Evolutionary conservation across 1,284 basidiomycete species (phyloP), one percentile per base, ranked within the genome.

Genomic region (Vanrija sp.): DNA sequence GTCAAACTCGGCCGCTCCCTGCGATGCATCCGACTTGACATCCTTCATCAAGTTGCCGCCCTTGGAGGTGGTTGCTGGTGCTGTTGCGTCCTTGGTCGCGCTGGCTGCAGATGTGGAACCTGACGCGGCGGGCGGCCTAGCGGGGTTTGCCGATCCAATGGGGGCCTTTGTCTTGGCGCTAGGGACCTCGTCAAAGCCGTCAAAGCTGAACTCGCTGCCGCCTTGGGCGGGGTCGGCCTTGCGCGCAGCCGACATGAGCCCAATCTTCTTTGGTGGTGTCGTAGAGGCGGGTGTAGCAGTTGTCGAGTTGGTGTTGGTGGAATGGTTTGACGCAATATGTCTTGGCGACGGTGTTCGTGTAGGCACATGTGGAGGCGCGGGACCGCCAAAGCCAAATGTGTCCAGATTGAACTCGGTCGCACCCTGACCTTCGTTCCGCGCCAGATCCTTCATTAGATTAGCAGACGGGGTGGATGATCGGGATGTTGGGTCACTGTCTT

Each of bases 361-460:
- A 12, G 31, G 31, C 31, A 14, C 31, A 31, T 31, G 31, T 31
- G 31, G 31, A n/a, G n/a, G 38, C 12, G 38, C n/a, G n/a, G 38
- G n/a, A 39, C 38, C 38, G n/a, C 38, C 38, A 39, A 73, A 73
- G 60, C 31, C 31, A 31, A 76, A 76, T 27, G 61, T 61, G 24
- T 65, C 63, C 70, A 76, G 71, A 44, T 72, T 64, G 53, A 76
- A 76, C 51, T 76, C 74, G 62, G 67, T 64, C 12, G 56, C 71
- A 18, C 73, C 74, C 48, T 76, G 74, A 46, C 66, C 61, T 49
- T 71, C 68, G 49, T 68, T 65, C 56, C 71, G 68, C 23, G 69
- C 57, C 1, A 31, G 31, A 31, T 31, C 31, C 31, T 37, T 66
- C 85, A 65, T 92, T 71, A 62, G 80, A 87, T 4, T 89, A 89